Conservation (phyloP, 345 rosid genomes). For the Corchorus capsularis region DNA sequence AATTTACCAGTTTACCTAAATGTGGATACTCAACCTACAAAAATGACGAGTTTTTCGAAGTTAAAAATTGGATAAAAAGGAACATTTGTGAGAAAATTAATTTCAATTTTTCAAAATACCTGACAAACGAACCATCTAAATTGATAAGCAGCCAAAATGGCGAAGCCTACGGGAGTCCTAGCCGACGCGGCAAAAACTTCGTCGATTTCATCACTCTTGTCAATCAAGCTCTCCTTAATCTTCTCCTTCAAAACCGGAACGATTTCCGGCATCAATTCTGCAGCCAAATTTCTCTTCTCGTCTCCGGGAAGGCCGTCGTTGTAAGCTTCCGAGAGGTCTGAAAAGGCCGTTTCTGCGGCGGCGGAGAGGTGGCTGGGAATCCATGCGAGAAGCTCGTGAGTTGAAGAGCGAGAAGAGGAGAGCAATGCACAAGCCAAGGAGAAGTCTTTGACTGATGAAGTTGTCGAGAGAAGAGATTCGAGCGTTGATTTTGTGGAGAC, state of each 20-base stretch:
- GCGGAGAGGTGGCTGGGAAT: constrained; percentile 43
- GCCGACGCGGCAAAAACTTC: constrained; percentile 62
- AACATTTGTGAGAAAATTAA: neutral
- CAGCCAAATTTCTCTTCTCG: constrained; percentile 41
- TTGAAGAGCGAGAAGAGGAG: constrained; percentile 52
- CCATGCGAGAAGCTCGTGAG: constrained; percentile 73
- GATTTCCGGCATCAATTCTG: constrained; percentile 56
- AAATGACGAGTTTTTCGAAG: neutral
- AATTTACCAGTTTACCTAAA: constrained; percentile 58
- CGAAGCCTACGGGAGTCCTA: constrained; percentile 66
- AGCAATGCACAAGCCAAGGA: constrained; percentile 72
- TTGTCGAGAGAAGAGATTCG: constrained; percentile 51
- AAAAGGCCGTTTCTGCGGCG: constrained; percentile 40
- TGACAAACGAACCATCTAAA: constrained; percentile 84
- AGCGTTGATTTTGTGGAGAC: constrained; percentile 51
- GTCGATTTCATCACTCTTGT: constrained; percentile 50
- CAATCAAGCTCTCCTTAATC: constrained; percentile 68
- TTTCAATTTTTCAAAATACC: constrained; percentile 36
- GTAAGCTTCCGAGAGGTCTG: constrained; percentile 44
- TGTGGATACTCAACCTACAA: constrained; percentile 57
- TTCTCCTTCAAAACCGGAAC: constrained; percentile 58
- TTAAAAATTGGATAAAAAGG: neutral
- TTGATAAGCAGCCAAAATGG: constrained; percentile 71
- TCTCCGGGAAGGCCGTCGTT: constrained; percentile 23
- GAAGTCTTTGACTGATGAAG: constrained; percentile 43